Evolutionary conservation across 139 green algal species (phyloP), one percentile per base, ranked within the genome.

Genomic region (Monoraphidium neglectum): DNA sequence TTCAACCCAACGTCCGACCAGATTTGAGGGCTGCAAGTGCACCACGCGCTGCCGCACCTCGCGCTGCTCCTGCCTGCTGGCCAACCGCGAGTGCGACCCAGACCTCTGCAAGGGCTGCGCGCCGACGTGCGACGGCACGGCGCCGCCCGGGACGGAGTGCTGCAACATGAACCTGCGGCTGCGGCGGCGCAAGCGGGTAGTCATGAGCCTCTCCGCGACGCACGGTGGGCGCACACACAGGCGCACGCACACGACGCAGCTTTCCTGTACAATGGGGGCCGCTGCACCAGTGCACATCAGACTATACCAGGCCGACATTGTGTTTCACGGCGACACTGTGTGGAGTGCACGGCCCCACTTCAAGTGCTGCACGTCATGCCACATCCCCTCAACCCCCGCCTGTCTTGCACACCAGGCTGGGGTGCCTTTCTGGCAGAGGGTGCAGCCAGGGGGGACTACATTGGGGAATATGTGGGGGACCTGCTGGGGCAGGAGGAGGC

Each of bases 381-480:
- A n/a, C n/a, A n/a, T n/a, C n/a, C n/a, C n/a, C n/a, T n/a, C n/a
- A n/a, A n/a, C n/a, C n/a, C n/a, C n/a, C n/a, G n/a, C n/a, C 57
- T 71, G 13, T 21, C 32, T 43, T 32, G 12, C 5, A 36, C 6
- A 54, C 75, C 78, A 60, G 93, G 93, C 33, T 97, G 91, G 93
- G 93, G 93, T 32, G 80, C 87, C 8, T 97, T 97, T 67, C 38
- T 93, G 56, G 67, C 83, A 28, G 81, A 89, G 66, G 40, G 74
- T 8, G 87, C 84, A 2, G 15, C 26, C 24, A 89, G 92, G 70
- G 87, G 89, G 32, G 91, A 95, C 37, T 93, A 93, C 77, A 62
- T 98, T 36, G 87, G 92, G 3, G 93, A 98, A 82, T 98, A 98
- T 83, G 90, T 82, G 4, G 94, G 94, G 5, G 93, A 98, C 83